These are phyloP conservation scores for Kodamaea anthophila DNA, from an alignment of 1,139 yeast species.

Conservation along the genomic window DNA sequence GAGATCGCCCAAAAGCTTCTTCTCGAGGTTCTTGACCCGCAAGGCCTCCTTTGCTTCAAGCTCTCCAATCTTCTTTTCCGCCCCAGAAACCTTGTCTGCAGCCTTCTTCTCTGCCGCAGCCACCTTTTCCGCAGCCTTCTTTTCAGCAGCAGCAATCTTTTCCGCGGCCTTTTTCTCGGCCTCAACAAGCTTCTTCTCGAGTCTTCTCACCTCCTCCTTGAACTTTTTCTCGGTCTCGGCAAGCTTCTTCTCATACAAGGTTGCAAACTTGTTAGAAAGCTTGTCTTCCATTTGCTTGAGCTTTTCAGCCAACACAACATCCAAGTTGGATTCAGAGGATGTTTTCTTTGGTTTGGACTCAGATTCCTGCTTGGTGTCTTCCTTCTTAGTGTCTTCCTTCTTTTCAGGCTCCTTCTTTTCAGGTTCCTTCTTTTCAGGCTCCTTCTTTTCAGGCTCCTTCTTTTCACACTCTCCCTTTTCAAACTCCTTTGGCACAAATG, in stretches of 20 bases:
- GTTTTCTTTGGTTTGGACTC: no score
- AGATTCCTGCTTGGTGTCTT: no score
- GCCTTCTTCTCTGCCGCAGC: background rate
- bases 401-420: no score
- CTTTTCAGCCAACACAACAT: constrained; percentile 6
- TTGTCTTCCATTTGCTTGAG: constrained; percentile 3
- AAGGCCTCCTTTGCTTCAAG: constrained; percentile 11
- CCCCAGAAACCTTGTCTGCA: constrained; percentile 6
- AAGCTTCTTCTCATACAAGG: background rate
- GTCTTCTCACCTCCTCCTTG: constrained; percentile 7
- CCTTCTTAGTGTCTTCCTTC: no score
- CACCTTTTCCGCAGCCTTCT: constrained; percentile 6
- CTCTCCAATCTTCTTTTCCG: background rate
- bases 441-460: no score
- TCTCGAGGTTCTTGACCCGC: background rate
- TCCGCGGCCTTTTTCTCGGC: constrained; percentile 5
- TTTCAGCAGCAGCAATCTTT: constrained; percentile 1
- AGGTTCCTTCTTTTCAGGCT: no score
- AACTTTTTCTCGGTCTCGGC: constrained; percentile 1
- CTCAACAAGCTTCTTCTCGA: constrained; percentile 6
- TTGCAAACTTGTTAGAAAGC: constrained; percentile 6
- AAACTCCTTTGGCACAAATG: constrained; percentile 3
- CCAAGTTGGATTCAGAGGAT: no score
- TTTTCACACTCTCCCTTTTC: no score
- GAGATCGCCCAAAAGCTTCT: background rate